Conservation (phyloP, 2,329 filamentous ascomycete genomes). For the Colletotrichum sp. region DNA sequence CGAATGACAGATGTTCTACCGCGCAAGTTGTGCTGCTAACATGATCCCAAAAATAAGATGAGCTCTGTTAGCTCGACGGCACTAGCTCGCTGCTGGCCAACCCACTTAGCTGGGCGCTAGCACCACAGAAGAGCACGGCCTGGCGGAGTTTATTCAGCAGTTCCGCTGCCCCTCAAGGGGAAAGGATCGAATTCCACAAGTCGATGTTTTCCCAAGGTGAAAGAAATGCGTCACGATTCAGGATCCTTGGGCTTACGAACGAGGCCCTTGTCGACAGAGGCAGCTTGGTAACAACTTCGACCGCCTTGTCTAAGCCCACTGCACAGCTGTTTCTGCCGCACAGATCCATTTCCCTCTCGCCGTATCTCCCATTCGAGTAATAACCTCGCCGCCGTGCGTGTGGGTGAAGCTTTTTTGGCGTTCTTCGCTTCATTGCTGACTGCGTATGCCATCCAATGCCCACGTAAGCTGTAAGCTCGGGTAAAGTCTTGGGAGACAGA, state of each 20-base stretch:
- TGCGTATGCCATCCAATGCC: not conserved
- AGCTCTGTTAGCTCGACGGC: not conserved
- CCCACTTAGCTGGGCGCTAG: not conserved
- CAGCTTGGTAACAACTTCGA: not conserved
- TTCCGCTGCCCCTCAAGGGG: not conserved
- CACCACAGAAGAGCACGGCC: not conserved
- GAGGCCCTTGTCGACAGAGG: not conserved
- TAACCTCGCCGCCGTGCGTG: not conserved
- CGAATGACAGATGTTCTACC: slow-evolving; percentile 8
- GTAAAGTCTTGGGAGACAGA: not conserved
- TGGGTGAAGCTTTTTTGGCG: not conserved
- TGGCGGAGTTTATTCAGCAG: not conserved
- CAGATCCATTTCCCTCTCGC: not conserved
- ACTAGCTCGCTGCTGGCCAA: not conserved
- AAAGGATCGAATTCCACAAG: not conserved
- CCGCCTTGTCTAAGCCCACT: not conserved
- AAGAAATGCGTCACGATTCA: not conserved
- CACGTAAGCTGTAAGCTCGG: slow-evolving; percentile 8
- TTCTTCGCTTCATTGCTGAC: not conserved
- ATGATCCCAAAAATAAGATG: slow-evolving; percentile 1
- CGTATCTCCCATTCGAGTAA: not conserved
- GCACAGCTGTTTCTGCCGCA: not conserved
- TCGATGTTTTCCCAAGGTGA: not conserved
- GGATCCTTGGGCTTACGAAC: not conserved
- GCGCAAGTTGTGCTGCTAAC: not conserved